Evolutionary conservation across 2,329 filamentous ascomycete genomes (phyloP), one percentile per base, ranked within the genome.

Genomic region (Aureobasidium vineae): DNA sequence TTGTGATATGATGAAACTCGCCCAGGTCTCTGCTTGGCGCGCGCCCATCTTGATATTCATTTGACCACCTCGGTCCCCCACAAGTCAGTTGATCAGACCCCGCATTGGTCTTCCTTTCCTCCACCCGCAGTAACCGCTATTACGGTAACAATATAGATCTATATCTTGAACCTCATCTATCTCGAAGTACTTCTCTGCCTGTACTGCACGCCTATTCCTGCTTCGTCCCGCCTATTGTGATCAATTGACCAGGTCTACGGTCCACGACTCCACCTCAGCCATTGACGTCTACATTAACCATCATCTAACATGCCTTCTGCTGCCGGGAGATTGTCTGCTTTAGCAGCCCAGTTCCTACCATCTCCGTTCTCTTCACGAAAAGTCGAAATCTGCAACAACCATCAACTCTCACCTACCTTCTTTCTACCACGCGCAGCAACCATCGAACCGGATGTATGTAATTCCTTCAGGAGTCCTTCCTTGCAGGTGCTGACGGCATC

Each of bases 401-500:
- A 94, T 77, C 86, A 89, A 19, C 86, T 98, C 36, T 93, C 91
- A 1, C 94, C 94, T 0, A 97, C 93, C 2, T 88, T 87, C 77
- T 97, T 97, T 76, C 81, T 96, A 26, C 90, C 91, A 70, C 88
- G 94, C 63, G 92, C 94, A 21, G 93, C 93, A 7, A 83, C 86
- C 53, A 95, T 98, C 73, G 94, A 97, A 78, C 94, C 94, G 6
- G 82, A 93, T 74, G 85, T 86, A 73, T 15, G 50, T 3, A 2
- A 50, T 16, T 36, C 19, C n/a, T 21, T 19, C 31, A 33, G 5
- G 5, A 13, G 5, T 70, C 79, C 70, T 38, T 40, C 13, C 40
- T 40, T 16, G 7, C 50, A 15, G 15, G n/a, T 33, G 40, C 28
- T 63, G n/a, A 64, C 31, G 16, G 56, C 16, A 26, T 13, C 40